phyloP scores from a whole-genome alignment of 2,329 filamentous ascomycete species.

The Didymella arachidicola region DNA sequence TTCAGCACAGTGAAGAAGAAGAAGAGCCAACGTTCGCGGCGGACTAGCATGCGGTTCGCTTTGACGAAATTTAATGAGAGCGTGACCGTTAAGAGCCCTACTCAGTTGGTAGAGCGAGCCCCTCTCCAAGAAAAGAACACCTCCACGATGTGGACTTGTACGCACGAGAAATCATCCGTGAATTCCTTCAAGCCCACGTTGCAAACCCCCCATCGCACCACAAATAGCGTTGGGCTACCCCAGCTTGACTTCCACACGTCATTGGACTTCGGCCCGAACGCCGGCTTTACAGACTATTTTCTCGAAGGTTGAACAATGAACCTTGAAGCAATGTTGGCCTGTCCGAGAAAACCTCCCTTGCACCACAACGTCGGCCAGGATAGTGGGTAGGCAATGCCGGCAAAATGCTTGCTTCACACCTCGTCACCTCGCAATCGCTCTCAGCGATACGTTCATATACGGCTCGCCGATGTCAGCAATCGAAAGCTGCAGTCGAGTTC shows the following conservation, averaged over 20 bases:
- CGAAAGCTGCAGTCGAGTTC: slow-evolving; percentile 23
- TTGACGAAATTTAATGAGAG: slow-evolving; percentile 26
- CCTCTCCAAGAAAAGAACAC: slow-evolving; percentile 43
- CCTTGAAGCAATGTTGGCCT: slow-evolving; percentile 15
- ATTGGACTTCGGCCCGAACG: slow-evolving; percentile 33
- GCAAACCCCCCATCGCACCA: slow-evolving; percentile 4
- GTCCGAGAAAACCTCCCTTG: not conserved
- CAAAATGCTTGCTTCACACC: not conserved
- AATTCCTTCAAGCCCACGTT: slow-evolving; percentile 1
- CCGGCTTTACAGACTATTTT: slow-evolving; percentile 39
- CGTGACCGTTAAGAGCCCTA: slow-evolving; percentile 32
- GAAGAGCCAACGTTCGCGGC: slow-evolving; percentile 26
- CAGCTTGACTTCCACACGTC: slow-evolving; percentile 35
- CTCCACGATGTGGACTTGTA: slow-evolving; percentile 22
- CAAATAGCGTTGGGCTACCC: slow-evolving; percentile 28
- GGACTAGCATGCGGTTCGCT: slow-evolving; percentile 36
- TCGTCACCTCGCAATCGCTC: not conserved
- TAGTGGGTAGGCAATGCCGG: slow-evolving; percentile 1
- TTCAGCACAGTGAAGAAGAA: slow-evolving; percentile 57
- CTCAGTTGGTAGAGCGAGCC: slow-evolving; percentile 29
- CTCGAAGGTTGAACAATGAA: slow-evolving; percentile 31
- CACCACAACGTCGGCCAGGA: not conserved
- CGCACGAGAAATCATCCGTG: slow-evolving; percentile 34
- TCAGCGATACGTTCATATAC: slow-evolving; percentile 4
- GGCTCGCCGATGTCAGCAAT: slow-evolving; percentile 14